Evolutionary conservation across 129 eudicot species (phyloP), one percentile per base, ranked within the genome.

Genomic region (Chrysanthemum lavandulifolium): DNA sequence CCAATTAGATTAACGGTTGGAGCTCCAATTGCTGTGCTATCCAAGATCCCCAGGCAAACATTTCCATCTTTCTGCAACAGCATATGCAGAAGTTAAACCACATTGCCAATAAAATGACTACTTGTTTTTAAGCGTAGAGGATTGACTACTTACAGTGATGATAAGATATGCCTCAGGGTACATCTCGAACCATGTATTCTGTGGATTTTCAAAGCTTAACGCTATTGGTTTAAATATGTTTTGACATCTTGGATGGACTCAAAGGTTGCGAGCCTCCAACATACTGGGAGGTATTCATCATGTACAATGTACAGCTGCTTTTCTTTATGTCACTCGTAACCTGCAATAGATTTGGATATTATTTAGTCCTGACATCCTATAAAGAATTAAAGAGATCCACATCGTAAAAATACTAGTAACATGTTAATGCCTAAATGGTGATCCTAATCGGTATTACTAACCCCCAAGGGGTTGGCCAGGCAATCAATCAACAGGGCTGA

Each of bases 31-130:
- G 33, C 36, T 50, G 57, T 57, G 40, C 70, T 45, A 33, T 33
- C 51, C 61, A 62, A 50, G 69, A 73, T 62, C 21, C 78, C 70
- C 63, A 73, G 78, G 62, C 78, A 73, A 8, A 52, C 78, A 31
- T 62, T 51, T 15, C 70, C 70, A 2, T 50, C 21, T 73, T 73
- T 62, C 78, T 73, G 70, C 53, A 62, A 56, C 70, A 29, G 15
- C 6, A 10, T 31, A 51, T 16, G 48, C 50, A 73, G 29, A n/a
- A 2, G 0, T 27, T 73, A 66, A 73, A 31, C 23, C 31, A 27
- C 27, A 60, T 9, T 15, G 6, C 3, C 25, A 19, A 23, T 6
- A 45, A 7, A n/a, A 14, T 10, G 21, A 8, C 0, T 19, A 9
- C 0, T 0, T 1, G 2, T 10, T 18, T 23, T 59, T 45, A 2